Evolutionary conservation across 129 eudicot genomes (phyloP), one percentile per base, ranked within the genome.

Genomic region (Pittosporum tobira): DNA sequence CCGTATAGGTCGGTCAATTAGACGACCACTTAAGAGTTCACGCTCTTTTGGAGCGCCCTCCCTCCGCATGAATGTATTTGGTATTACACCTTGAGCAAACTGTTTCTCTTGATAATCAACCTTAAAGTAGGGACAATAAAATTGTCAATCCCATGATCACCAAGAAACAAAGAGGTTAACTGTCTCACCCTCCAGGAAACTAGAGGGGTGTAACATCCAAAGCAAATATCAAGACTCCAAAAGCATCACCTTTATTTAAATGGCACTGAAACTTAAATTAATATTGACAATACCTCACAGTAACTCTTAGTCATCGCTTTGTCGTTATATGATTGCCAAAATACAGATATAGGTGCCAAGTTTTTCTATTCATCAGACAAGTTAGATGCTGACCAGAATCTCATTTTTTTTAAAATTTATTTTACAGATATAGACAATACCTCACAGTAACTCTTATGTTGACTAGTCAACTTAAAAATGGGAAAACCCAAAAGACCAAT

Each of bases 21-120:
- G 79, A 19, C 94, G 96, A 7, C 96, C 99, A 77, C 94, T 81
- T 61, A 93, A 48, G 46, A 93, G 88, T 45, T 93, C 99, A 51
- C 94, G 84, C 56, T 93, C 99, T 79, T 84, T 82, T 16, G 97
- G 97, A 67, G 97, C 97, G 62, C 96, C 99, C 70, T 93, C 99
- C 77, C 96, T 81, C 49, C 99, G 76, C 99, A 84, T 93, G 56
- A 56, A 93, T 55, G 99, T 87, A 52, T 71, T 82, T 20, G 95
- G 96, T 75, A 93, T 93, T 43, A 81, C 83, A 62, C 99, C 88
- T 72, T 81, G 96, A 64, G 99, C 99, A 61, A 84, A 93, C 63
- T 93, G 96, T 67, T 93, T 93, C 84, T 93, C 99, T 73, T 87
- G 96, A 71, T 93, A 93, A 68, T 93, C 99, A 67, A 93, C 96